phyloP scores from a whole-genome alignment of 192 early-diverging fungal genomes.

The Podila clonocystis region DNA sequence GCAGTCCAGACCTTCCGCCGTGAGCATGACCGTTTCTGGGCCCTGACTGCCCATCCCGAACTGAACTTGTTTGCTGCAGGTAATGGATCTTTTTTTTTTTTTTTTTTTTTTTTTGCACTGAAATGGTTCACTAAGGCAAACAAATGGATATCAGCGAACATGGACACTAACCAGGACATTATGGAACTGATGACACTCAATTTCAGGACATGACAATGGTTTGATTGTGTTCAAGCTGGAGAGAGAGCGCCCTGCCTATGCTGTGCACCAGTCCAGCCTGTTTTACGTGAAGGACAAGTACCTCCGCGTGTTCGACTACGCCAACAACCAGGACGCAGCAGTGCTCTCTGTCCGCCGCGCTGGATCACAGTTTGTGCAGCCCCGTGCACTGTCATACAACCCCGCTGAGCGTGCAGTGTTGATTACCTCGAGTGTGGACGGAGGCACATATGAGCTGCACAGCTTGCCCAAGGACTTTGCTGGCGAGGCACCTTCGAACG shows the following conservation, averaged over 20 bases:
- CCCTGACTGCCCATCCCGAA: constrained; percentile 93
- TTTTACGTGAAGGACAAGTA: constrained; percentile 92
- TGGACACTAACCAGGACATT: not conserved
- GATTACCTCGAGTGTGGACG: constrained; percentile 84
- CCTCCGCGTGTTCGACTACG: constrained; percentile 86
- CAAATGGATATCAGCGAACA: too few species aligned
- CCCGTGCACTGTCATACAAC: constrained; percentile 91
- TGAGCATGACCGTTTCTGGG: constrained; percentile 97
- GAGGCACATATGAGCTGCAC: constrained; percentile 93
- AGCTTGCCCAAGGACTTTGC: constrained; percentile 77
- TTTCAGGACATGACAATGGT: constrained; percentile 92
- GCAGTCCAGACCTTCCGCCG: constrained; percentile 95
- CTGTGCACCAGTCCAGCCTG: constrained; percentile 84
- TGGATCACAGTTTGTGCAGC: constrained; percentile 77
- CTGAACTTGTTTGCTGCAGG: constrained; percentile 98
- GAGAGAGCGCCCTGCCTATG: constrained; percentile 93
- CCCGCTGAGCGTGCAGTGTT: constrained; percentile 93
- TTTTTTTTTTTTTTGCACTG: too few species aligned
- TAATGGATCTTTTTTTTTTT: constrained; percentile 25
- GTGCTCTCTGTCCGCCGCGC: constrained; percentile 80
- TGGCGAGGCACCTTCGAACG: constrained; percentile 64
- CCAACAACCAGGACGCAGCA: constrained; percentile 78
- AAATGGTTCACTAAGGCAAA: not conserved
- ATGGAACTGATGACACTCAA: not conserved
- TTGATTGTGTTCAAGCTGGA: constrained; percentile 99